Evolutionary conservation across 2,329 filamentous ascomycete species (phyloP), one percentile per base, ranked within the genome.

Genomic region (Blastomyces gilchristii): DNA sequence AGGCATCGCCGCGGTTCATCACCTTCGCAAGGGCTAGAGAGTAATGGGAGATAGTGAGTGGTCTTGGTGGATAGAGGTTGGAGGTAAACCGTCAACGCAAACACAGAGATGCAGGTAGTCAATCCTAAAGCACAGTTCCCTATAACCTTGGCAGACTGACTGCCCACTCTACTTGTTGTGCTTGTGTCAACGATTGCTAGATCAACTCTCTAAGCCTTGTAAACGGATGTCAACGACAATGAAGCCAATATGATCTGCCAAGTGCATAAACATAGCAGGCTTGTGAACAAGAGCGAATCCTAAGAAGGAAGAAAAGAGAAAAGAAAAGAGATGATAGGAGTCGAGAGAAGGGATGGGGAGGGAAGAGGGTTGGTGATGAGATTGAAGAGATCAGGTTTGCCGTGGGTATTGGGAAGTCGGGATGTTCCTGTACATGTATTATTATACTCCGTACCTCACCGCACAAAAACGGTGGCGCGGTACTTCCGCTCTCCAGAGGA

Each of bases 1-100:
- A 58, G 77, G 74, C 75, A 78, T 78, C 75, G 77, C 77, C 61
- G 60, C 64, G 61, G 37, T 39, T 57, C 50, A 57, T 62, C 18
- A 56, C 60, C 49, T 25, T 53, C 18, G 6, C 37, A 43, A 16
- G n/a, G 28, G n/a, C 22, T 11, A n/a, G 11, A 25, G 16, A 25
- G 34, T 9, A 50, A 22, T n/a, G 22, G n/a, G 6, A 11, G 18
- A 12, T 41, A 28, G 49, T 25, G 8, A 9, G 25, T 34, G 25
- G 50, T 22, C 8, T 54, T n/a, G 31, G 28, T 22, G 31, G 49
- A 25, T 12, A 14, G n/a, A 57, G 11, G 37, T n/a, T 41, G 37
- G 54, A 57, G n/a, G 34, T 41, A 57, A 57, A 43, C 16, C 9
- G 52, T 43, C 34, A 25, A 57, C 37, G 18, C 31, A 41, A n/a